Percentiles rank a stretch among this genome's conserved stretches.
Conservation (phyloP, 495 filamentous ascomycete genomes). For the Penicillium bovifimosum region DNA sequence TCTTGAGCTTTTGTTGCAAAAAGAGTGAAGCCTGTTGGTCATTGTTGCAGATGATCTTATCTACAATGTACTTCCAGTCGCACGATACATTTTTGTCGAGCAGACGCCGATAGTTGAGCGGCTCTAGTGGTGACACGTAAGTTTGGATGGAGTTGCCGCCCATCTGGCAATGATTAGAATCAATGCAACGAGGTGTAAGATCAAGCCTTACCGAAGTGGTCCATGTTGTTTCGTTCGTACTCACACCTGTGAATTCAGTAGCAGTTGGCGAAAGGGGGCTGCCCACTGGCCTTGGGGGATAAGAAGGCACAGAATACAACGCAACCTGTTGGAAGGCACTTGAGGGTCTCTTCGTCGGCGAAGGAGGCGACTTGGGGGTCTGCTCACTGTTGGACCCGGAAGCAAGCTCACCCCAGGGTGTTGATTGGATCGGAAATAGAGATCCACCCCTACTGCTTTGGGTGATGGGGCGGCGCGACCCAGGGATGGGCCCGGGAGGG, state of each 20-base stretch:
- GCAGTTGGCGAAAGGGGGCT: conserved; percentile 82
- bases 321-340: conserved; percentile 43
- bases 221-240: conserved; percentile 44
- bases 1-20: conserved; percentile 97
- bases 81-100: conserved; percentile 94
- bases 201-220: conserved; percentile 38
- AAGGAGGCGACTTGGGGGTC: conserved; percentile 15
- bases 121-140: conserved; percentile 82
- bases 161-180: conserved; percentile 26
- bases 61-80: conserved; percentile 99
- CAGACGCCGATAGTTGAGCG: conserved; percentile 93
- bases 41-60: conserved; percentile 99
- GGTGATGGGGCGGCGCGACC: conserved; percentile 32
- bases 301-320: conserved; percentile 49
- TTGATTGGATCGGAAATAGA: conserved; percentile 26
- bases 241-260: conserved; percentile 62
- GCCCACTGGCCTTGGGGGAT: conserved; percentile 67
- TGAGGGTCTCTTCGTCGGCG: conserved; percentile 33
- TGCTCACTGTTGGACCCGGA: conserved; percentile 21
- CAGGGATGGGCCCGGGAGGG: conserved; percentile 29
- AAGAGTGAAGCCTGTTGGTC: conserved; percentile 99
- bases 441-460: conserved; percentile 38
- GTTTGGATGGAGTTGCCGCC: conserved; percentile 55
- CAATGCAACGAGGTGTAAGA: not conserved
- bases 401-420: conserved; percentile 33